phyloP scores from a whole-genome alignment of 2,329 filamentous ascomycete species.

The Trichoderma sp. region DNA sequence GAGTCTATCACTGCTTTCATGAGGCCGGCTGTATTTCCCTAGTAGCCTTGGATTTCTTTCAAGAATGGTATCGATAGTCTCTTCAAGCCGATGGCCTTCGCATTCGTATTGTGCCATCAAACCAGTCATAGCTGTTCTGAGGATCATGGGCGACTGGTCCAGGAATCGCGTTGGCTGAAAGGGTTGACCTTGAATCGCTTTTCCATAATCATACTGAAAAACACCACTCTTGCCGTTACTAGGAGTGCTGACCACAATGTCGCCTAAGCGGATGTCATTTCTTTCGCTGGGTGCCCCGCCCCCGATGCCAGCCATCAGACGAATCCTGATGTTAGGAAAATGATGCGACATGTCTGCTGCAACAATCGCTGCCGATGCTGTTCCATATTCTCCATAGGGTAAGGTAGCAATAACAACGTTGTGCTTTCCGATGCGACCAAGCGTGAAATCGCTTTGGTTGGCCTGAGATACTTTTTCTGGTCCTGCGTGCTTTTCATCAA shows the following conservation, averaged over 20 bases:
- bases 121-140: background rate
- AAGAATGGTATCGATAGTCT: background rate
- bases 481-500: background rate
- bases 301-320: slow-evolving; percentile 24
- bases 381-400: background rate
- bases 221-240: background rate
- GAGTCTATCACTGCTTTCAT: slow-evolving; percentile 14
- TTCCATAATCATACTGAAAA: background rate
- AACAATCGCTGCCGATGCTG: background rate
- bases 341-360: background rate
- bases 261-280: slow-evolving; percentile 23
- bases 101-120: background rate
- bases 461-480: background rate
- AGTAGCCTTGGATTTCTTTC: slow-evolving; percentile 1
- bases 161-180: background rate
- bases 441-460: slow-evolving; percentile 14
- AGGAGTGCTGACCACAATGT: slow-evolving; percentile 21
- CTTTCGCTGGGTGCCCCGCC: slow-evolving; percentile 18
- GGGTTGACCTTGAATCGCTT: background rate
- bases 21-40: slow-evolving; percentile 18
- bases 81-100: slow-evolving; percentile 22
- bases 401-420: slow-evolving; percentile 26
- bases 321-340: background rate
- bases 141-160: background rate
- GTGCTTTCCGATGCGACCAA: slow-evolving; percentile 24